Evolutionary conservation across 2,329 filamentous ascomycete genomes (phyloP).

Genomic region (Clonostachys sp.): DNA sequence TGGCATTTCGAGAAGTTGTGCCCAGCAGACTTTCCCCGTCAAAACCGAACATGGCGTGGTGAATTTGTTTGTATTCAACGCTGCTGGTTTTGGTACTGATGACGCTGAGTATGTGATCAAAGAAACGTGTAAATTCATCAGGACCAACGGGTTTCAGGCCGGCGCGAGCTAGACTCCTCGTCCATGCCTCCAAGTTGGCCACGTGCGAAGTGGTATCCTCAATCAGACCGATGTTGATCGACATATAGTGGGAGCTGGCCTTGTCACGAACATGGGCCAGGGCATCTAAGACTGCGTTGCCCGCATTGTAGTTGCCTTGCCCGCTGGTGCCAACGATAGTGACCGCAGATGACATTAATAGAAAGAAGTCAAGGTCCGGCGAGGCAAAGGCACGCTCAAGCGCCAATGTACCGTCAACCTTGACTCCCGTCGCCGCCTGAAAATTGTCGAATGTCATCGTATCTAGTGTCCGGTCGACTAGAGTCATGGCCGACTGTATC

Average conservation of each 20-base stretch:
- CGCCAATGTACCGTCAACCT: conserved; percentile 33
- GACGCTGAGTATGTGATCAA: neutral
- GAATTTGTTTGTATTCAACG: no score
- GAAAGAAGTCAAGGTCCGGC: conserved; percentile 25
- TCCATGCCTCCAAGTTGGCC: conserved; percentile 25
- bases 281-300: conserved; percentile 28
- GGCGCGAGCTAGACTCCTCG: no score
- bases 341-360: conserved; percentile 34
- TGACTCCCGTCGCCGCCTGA: conserved; percentile 20
- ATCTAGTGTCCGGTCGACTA: conserved; percentile 17
- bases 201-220: conserved; percentile 44
- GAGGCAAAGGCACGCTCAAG: conserved; percentile 21
- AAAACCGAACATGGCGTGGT: no score
- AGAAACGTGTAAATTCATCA: neutral
- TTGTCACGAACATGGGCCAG: conserved; percentile 28
- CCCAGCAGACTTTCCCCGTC: no score
- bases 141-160: no score
- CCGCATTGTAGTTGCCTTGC: conserved; percentile 31
- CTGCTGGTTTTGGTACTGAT: neutral
- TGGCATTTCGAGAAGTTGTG: no score
- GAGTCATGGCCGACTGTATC: no score
- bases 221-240: conserved; percentile 48
- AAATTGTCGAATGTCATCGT: conserved; percentile 28
- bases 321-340: conserved; percentile 19
- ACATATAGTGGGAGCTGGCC: conserved; percentile 34